A percentile compares a stretch with the other conserved stretches of the same genome.
Evolutionary conservation across 2,329 filamentous ascomycete genomes (phyloP).

Genomic region (Alternaria novae-zelandiae): DNA sequence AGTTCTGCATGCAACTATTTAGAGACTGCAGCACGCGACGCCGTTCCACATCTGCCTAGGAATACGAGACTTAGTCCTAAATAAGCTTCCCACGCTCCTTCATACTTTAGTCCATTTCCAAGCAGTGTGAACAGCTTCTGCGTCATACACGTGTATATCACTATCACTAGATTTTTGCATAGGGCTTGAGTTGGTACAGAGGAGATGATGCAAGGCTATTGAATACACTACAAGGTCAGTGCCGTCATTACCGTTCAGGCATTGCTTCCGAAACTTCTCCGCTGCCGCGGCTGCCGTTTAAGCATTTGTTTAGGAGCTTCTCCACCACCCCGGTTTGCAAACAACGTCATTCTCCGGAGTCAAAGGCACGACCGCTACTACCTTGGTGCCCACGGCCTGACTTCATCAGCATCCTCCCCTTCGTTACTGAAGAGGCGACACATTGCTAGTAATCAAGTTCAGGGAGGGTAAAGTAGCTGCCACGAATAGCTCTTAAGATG

Average conservation of each 20-base stretch:
- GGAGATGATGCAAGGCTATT: not conserved
- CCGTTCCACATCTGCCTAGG: not conserved
- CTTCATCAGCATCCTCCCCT: not conserved
- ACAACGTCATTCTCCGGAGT: not conserved
- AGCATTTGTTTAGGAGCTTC: not conserved
- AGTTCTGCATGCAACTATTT: not conserved
- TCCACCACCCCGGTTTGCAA: not conserved
- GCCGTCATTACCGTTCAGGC: not conserved
- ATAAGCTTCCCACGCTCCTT: not conserved
- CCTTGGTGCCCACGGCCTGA: not conserved
- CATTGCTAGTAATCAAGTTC: not conserved
- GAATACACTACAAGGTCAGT: not conserved
- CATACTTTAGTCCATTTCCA: not conserved
- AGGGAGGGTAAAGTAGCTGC: too few relatives aligned
- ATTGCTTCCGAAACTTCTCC: not conserved
- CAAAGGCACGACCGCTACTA: not conserved
- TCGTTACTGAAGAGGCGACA: not conserved
- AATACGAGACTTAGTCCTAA: not conserved
- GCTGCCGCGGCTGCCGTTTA: not conserved
- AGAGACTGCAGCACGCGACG: not conserved
- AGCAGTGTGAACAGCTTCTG: not conserved
- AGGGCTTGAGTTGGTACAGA: not conserved
- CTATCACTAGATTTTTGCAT: not conserved
- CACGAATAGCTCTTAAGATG: too few relatives aligned
- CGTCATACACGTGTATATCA: not conserved